A percentile compares a stretch with the other conserved stretches of the same genome.
phyloP scores from a whole-genome alignment of 805 yeast species.

The Naumovozyma castellii region DNA sequence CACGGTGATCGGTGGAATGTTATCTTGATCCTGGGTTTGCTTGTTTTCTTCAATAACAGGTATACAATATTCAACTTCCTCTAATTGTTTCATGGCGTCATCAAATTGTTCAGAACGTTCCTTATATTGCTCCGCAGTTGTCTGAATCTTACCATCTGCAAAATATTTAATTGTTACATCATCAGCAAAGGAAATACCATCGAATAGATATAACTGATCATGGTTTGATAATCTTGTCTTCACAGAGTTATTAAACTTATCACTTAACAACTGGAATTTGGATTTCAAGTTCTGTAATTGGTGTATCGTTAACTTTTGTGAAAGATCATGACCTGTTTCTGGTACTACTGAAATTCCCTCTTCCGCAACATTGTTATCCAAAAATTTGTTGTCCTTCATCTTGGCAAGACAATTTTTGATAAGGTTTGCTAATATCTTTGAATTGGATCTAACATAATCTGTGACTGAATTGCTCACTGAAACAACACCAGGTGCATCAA shows the following conservation, averaged over 20 bases:
- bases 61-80: slow-evolving; percentile 9
- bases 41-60: slow-evolving; percentile 6
- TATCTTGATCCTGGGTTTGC: slow-evolving; percentile 1
- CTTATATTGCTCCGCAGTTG: slow-evolving; percentile 8
- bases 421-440: slow-evolving; percentile 49
- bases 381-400: slow-evolving; percentile 6
- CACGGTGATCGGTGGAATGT: background rate
- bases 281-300: slow-evolving; percentile 13
- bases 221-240: background rate
- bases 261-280: slow-evolving; percentile 3
- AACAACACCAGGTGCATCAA: slow-evolving; percentile 46
- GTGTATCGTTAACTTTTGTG: slow-evolving; percentile 9
- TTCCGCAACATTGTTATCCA: background rate
- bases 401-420: slow-evolving; percentile 36
- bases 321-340: background rate
- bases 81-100: slow-evolving; percentile 11
- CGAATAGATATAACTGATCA: background rate
- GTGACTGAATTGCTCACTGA: slow-evolving; percentile 38
- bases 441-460: slow-evolving; percentile 48
- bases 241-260: background rate
- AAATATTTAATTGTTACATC: slow-evolving; percentile 4
- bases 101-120: slow-evolving; percentile 11
- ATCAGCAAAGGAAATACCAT: background rate
- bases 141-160: slow-evolving; percentile 3
- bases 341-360: background rate